Percentiles rank a stretch among this genome's conserved stretches.
phyloP scores from a whole-genome alignment of 768 basidiomycete species.

The Termitomyces sp. region DNA sequence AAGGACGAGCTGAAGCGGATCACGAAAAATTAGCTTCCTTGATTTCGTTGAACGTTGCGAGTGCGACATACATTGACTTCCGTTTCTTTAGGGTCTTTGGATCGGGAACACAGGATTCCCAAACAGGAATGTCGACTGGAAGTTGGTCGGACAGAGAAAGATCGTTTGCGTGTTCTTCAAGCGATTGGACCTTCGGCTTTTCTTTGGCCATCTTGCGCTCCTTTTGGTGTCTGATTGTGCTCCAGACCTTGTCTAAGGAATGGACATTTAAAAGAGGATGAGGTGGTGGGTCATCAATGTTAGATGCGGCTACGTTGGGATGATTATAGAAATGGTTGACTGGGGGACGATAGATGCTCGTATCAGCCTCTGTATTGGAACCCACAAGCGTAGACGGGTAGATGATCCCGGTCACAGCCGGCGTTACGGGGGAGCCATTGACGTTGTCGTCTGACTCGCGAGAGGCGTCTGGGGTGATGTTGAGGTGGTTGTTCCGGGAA shows the following conservation, averaged over 20 bases:
- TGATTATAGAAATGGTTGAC: conserved; percentile 26
- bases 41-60: conserved; percentile 10
- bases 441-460: conserved; percentile 16
- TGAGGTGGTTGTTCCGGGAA: conserved; percentile 23
- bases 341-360: conserved; percentile 20
- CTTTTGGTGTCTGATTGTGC: conserved; percentile 57
- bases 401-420: conserved; percentile 43
- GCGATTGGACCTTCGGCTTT: conserved; percentile 65
- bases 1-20: conserved; percentile 49
- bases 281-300: conserved; percentile 32
- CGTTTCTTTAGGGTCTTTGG: conserved; percentile 47
- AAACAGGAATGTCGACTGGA: conserved; percentile 30
- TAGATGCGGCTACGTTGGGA: conserved; percentile 33
- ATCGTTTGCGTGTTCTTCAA: conserved; percentile 41
- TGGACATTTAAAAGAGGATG: conserved; percentile 34
- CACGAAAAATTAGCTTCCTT: conserved; percentile 6
- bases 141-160: conserved; percentile 26
- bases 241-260: conserved; percentile 60
- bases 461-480: conserved; percentile 10
- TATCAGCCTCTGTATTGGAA: conserved; percentile 28
- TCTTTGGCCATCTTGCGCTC: conserved; percentile 61
- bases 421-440: conserved; percentile 33
- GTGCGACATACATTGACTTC: conserved; percentile 53
- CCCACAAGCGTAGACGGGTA: conserved; percentile 36
- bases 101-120: conserved; percentile 30